A percentile compares a stretch with the other conserved stretches of the same genome.
Conservation (phyloP, 441 rosid genomes). For the Syzygium malaccense region DNA sequence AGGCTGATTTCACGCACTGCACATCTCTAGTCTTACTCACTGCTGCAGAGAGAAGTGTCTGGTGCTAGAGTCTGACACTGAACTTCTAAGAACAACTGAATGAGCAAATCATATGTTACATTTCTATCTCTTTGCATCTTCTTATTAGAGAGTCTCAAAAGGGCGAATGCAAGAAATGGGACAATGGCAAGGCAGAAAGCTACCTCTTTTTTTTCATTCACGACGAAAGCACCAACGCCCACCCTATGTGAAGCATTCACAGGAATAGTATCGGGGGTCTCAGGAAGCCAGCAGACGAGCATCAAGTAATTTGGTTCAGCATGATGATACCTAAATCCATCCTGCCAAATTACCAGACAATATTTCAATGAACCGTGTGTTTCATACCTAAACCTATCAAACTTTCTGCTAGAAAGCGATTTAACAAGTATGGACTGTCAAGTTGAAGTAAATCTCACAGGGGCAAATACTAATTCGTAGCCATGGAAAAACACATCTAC, state of each 20-base stretch:
- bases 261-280: background rate
- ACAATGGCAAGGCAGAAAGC: background rate
- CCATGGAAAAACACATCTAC: background rate
- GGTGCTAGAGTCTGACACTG: background rate
- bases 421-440: background rate
- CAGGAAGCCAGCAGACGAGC: conserved; percentile 10
- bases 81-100: background rate
- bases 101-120: background rate
- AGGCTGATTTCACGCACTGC: background rate
- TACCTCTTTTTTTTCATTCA: conserved; percentile 12
- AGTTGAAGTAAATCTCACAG: background rate
- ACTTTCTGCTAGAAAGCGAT: background rate
- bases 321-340: conserved; percentile 11
- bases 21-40: background rate
- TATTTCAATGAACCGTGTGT: background rate
- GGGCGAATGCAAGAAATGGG: background rate
- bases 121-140: background rate
- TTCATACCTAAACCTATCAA: background rate
- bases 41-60: background rate
- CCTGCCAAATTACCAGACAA: background rate
- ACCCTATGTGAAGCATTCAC: conserved; percentile 15
- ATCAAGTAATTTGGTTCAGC: conserved; percentile 11
- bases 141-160: background rate
- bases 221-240: conserved; percentile 11
- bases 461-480: background rate